Conservation (phyloP, 176 grass and related monocot species). For the Guadua angustifolia region DNA sequence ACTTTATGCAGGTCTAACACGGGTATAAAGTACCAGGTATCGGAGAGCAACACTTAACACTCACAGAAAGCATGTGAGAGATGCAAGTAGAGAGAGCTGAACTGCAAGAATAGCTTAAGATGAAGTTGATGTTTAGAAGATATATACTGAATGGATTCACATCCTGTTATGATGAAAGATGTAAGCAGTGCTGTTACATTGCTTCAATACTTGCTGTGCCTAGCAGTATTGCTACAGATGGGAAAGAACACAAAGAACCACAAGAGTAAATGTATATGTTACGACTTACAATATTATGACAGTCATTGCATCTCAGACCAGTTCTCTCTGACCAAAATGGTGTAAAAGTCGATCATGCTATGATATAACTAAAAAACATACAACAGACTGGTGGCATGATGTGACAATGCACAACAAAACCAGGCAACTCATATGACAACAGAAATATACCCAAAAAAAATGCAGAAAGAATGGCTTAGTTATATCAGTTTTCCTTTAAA, state of each 20-base stretch:
- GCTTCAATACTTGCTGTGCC: neutral
- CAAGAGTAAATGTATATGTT: neutral
- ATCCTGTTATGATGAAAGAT: neutral
- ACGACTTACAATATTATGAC: neutral
- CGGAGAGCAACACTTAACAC: constrained; percentile 5
- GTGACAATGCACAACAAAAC: constrained; percentile 21
- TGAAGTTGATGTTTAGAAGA: neutral
- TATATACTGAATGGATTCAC: constrained; percentile 3
- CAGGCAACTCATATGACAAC: constrained; percentile 4
- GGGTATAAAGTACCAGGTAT: constrained; percentile 23
- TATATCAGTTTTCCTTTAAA: constrained; percentile 1
- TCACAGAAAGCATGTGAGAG: constrained; percentile 49
- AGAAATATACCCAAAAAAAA: constrained; percentile 23
- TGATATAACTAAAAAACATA: constrained; percentile 18
- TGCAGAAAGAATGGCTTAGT: constrained; percentile 32
- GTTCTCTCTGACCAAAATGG: constrained; percentile 30
- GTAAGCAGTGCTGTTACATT: neutral
- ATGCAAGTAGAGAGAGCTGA: constrained; percentile 21
- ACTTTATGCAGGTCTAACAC: constrained; percentile 35
- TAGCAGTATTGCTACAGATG: neutral
- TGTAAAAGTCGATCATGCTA: constrained; percentile 23
- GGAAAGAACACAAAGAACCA: neutral
- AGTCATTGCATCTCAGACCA: neutral
- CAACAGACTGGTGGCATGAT: constrained; percentile 38
- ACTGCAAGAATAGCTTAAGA: constrained; percentile 23